Evolutionary conservation across 2,329 filamentous ascomycete genomes (phyloP), one percentile per base, ranked within the genome.

Genomic region (Graphilbum ipis-grandicollis): DNA sequence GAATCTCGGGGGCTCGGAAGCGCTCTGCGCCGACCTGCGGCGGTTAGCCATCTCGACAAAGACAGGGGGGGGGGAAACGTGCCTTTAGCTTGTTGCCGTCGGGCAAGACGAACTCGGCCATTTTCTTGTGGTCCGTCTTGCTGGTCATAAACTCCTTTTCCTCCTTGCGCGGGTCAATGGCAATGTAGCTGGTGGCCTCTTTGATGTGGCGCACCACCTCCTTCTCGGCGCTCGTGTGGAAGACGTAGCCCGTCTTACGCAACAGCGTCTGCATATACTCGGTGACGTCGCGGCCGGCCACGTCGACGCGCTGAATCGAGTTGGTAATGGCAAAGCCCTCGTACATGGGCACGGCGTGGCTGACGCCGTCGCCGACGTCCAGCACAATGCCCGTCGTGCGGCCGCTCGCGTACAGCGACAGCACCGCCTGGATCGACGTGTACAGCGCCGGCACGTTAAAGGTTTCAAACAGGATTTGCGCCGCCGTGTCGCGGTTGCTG

Each of bases 201-300:
- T 98, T 98, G 62, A 98, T 94, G 57, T 84, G 70, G 46, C 88
- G 75, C 40, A 98, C 90, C n/a, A 94, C 85, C 60, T 98, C 90
- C 63, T 98, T 98, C 66, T 98, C 90, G 12, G 90, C 90, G 54
- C 85, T 94, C 15, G 90, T 98, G 59, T 96, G 88, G 56, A 98
- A 93, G 15, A 94, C 75, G 53, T 90, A 84, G 35, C 90, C 90
- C 48, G 77, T 82, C 66, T 94, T 96, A 51, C 90, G 73, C 47
- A 98, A 65, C 48, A 96, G 62, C 41, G 79, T 76, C 59, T 98
- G 90, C 60, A 98, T 65, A 54, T 98, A 76, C 57, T 98, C 90
- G 33, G 90, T 98, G 17, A 98, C 84, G 56, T 98, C 90, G 49
- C 90, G 72, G 21, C 90, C 90, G 12, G 90, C 90, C 23, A 98